phyloP scores from a whole-genome alignment of 495 filamentous ascomycete species.

The Aspergillus indologenus region DNA sequence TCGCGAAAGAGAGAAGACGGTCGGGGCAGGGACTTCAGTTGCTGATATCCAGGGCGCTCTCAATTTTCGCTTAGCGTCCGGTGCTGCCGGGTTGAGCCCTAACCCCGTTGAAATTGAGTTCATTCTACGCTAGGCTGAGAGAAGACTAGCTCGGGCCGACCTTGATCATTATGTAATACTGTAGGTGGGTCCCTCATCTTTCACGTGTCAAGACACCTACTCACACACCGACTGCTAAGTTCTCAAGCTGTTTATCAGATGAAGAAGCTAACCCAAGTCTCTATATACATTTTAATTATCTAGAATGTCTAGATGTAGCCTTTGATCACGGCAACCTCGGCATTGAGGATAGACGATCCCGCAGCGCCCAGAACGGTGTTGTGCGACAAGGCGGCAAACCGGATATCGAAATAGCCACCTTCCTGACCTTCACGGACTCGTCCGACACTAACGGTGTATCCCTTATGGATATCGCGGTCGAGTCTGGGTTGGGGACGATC shows the following conservation, averaged over 20 bases:
- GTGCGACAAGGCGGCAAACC: slow-evolving; percentile 79
- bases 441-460: slow-evolving; percentile 80
- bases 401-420: slow-evolving; percentile 75
- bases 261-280: slow-evolving; percentile 2
- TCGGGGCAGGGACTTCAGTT: slow-evolving; percentile 12
- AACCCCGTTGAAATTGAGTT: slow-evolving; percentile 29
- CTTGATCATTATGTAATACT: neutral
- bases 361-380: slow-evolving; percentile 95
- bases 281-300: slow-evolving; percentile 19
- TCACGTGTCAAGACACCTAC: neutral
- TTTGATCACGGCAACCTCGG: slow-evolving; percentile 87
- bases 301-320: slow-evolving; percentile 62
- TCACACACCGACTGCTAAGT: neutral
- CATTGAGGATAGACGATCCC: slow-evolving; percentile 90
- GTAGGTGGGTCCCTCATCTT: neutral
- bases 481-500: slow-evolving; percentile 83
- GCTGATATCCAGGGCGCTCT: slow-evolving; percentile 28
- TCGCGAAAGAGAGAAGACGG: slow-evolving; percentile 28
- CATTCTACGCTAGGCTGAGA: neutral
- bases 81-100: slow-evolving; percentile 32
- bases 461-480: slow-evolving; percentile 69
- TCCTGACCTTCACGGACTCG: slow-evolving; percentile 67
- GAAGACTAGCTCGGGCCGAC: neutral
- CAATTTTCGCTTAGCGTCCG: slow-evolving; percentile 39
- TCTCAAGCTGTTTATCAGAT: neutral